Percentiles rank a stretch among this genome's conserved stretches.
Evolutionary conservation across 352 stramenopile genomes (phyloP).

Genomic region (Hyaloperonospora brassicae): DNA sequence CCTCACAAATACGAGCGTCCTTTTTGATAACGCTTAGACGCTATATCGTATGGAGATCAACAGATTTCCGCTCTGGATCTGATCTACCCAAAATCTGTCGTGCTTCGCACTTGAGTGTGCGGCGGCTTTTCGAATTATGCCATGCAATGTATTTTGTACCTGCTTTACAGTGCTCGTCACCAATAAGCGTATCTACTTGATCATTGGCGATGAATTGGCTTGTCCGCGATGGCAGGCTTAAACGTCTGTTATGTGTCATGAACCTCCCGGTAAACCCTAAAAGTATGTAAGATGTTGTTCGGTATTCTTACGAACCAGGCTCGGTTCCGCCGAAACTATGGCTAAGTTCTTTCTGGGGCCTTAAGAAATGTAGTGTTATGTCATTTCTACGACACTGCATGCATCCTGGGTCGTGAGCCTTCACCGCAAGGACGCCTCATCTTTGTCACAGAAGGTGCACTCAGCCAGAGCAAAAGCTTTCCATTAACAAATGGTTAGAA

Average conservation of each 20-base stretch:
- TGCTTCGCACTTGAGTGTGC: not conserved
- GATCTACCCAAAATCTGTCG: not conserved
- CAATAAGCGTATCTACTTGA: not conserved
- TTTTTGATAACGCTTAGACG: not conserved
- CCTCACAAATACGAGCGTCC: no score
- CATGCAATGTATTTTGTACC: not conserved
- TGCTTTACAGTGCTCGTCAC: not conserved
- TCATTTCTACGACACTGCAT: no score
- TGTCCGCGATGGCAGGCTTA: no score
- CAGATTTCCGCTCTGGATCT: not conserved
- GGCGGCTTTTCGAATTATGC: not conserved
- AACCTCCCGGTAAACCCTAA: not conserved
- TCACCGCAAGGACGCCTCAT: not conserved
- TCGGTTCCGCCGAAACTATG: not conserved
- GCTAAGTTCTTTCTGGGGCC: no score
- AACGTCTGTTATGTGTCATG: no score
- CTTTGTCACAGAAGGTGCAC: not conserved
- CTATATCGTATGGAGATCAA: not conserved
- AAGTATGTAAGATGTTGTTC: not conserved
- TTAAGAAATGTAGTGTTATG: no score
- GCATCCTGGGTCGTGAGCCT: no score
- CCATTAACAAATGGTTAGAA: no score
- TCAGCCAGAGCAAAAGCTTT: not conserved
- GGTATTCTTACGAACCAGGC: not conserved
- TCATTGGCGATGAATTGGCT: not conserved